Conservation (phyloP, 2,329 filamentous ascomycete species). For the Venturia asperata region DNA sequence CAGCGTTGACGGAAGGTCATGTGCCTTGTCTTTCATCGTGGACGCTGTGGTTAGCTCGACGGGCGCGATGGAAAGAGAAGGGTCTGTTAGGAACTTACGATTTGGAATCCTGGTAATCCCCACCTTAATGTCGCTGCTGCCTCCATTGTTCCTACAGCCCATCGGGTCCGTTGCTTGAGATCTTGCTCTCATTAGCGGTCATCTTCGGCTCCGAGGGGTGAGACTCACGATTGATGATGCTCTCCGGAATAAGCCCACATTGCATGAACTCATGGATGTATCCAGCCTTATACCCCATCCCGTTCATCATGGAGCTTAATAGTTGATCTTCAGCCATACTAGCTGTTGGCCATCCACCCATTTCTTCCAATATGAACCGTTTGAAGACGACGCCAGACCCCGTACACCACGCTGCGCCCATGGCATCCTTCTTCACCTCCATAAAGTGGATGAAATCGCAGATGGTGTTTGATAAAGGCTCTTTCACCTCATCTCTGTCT, state of each 20-base stretch:
- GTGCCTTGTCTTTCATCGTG: conserved; percentile 15
- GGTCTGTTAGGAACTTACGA: neutral
- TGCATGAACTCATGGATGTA: conserved; percentile 55
- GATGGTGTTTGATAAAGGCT: neutral
- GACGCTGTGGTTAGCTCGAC: neutral
- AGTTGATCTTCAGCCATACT: conserved; percentile 33
- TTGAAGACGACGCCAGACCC: conserved; percentile 32
- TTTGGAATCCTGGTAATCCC: conserved; percentile 15
- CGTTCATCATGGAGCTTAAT: conserved; percentile 29
- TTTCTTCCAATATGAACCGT: conserved; percentile 27
- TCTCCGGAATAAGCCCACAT: conserved; percentile 53
- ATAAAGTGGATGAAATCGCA: neutral
- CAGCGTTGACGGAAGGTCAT: conserved; percentile 19
- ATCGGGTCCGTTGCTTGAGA: conserved; percentile 19
- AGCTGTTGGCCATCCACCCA: conserved; percentile 31
- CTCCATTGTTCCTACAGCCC: conserved; percentile 19
- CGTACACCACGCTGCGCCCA: conserved; percentile 28
- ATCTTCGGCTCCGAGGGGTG: neutral
- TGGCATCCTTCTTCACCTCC: conserved; percentile 26
- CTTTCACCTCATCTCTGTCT: too few species aligned
- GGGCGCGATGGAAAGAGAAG: neutral
- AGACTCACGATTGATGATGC: conserved; percentile 32
- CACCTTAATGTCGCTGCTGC: conserved; percentile 9
- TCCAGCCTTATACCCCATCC: conserved; percentile 25
- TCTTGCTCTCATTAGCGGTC: neutral